These are phyloP conservation scores for Papiliotrema fonsecae DNA, from an alignment of 1,284 basidiomycete genomes.

Conservation along the genomic window DNA sequence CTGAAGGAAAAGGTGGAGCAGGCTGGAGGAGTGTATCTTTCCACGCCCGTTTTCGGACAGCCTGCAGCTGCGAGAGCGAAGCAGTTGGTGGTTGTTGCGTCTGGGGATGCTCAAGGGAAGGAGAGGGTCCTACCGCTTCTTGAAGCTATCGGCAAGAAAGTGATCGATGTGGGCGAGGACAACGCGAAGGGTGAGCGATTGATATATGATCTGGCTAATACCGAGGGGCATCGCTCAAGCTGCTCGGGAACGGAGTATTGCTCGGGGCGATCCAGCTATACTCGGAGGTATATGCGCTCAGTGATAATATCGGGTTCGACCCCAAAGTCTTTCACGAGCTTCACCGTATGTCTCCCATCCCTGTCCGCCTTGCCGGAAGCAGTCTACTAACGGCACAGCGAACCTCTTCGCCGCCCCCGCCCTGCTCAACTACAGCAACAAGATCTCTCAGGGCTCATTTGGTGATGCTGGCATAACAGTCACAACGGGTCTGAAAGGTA, in stretches of 20 bases:
- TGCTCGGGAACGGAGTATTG: slow-evolving; percentile 37
- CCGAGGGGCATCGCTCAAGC: slow-evolving; percentile 34
- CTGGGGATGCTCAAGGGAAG: slow-evolving; percentile 17
- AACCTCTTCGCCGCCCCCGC: slow-evolving; percentile 36
- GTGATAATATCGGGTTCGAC: slow-evolving; percentile 30
- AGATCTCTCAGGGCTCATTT: slow-evolving; percentile 35
- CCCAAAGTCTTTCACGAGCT: slow-evolving; percentile 21
- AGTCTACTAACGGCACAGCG: slow-evolving; percentile 9
- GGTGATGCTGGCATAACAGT: slow-evolving; percentile 29
- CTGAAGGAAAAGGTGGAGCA: slow-evolving; percentile 20
- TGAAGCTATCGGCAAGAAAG: slow-evolving; percentile 17
- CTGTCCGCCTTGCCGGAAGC: background rate
- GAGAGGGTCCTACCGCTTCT: slow-evolving; percentile 20
- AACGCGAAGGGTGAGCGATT: slow-evolving; percentile 25
- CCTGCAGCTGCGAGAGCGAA: slow-evolving; percentile 30
- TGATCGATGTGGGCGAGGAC: slow-evolving; percentile 34
- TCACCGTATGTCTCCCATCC: slow-evolving; percentile 9
- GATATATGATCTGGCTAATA: background rate
- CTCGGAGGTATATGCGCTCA: slow-evolving; percentile 36
- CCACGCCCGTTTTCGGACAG: slow-evolving; percentile 33
- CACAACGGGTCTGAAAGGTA: slow-evolving; percentile 36
- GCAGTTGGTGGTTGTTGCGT: slow-evolving; percentile 25
- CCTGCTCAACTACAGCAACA: slow-evolving; percentile 35
- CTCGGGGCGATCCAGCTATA: slow-evolving; percentile 40
- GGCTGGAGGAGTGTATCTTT: slow-evolving; percentile 23